These are phyloP conservation scores for Aegilops speltoides DNA, from an alignment of 176 grass and related monocot species.

Conservation along the genomic window DNA sequence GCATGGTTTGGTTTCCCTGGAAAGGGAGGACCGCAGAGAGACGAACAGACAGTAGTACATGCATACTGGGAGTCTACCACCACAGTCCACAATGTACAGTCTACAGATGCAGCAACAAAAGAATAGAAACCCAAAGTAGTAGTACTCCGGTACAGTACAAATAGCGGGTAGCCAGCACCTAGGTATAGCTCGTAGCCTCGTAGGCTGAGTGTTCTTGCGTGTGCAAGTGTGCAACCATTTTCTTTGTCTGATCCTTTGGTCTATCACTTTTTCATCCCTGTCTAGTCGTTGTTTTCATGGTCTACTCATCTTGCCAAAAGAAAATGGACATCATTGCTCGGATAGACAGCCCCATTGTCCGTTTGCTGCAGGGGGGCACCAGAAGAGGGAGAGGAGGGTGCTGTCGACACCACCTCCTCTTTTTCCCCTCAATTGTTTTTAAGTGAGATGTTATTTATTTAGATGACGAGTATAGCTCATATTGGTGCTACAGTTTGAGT, in stretches of 20 bases:
- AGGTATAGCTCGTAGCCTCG: conserved; percentile 11
- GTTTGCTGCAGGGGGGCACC: conserved; percentile 18
- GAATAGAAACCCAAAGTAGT: conserved; percentile 22
- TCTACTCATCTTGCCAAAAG: conserved; percentile 38
- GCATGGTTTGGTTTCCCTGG: conserved; percentile 17
- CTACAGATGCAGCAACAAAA: conserved; percentile 36
- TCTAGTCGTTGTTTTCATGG: conserved; percentile 52
- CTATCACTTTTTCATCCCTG: conserved; percentile 34
- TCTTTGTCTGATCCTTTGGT: background rate
- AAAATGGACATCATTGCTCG: conserved; percentile 45
- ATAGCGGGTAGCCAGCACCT: too few species aligned
- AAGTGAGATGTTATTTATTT: too few species aligned
- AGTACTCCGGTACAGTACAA: background rate
- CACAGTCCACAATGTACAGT: conserved; percentile 10
- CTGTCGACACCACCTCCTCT: background rate
- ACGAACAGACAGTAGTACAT: background rate
- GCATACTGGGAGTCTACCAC: conserved; percentile 30
- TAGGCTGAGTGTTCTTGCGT: conserved; percentile 29
- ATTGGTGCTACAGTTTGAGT: too few species aligned
- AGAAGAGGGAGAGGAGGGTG: background rate
- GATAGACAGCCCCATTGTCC: conserved; percentile 38
- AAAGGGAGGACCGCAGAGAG: conserved; percentile 4
- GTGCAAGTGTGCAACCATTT: conserved; percentile 42
- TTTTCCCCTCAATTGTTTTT: background rate
- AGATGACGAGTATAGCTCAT: too few species aligned